Evolutionary conservation across 2,329 filamentous ascomycete genomes (phyloP).

Genomic region (Pezicula rhizophila): DNA sequence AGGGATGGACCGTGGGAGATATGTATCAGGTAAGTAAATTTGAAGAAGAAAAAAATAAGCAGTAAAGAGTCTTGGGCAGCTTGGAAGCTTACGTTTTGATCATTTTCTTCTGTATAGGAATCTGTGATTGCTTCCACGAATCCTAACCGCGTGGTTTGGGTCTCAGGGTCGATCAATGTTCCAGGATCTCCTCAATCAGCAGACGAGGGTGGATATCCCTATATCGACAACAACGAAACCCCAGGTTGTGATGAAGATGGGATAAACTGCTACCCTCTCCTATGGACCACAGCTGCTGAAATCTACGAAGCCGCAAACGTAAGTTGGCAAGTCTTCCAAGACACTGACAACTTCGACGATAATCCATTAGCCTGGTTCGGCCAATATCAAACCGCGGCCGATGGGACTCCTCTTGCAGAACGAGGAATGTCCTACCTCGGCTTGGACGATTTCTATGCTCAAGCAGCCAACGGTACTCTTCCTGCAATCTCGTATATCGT

Average conservation of each 20-base stretch:
- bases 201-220: conserved; percentile 34
- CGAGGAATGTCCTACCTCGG: conserved; percentile 29
- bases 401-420: conserved; percentile 30
- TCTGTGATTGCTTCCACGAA: conserved; percentile 38
- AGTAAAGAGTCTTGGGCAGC: too few species aligned
- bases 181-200: conserved; percentile 35
- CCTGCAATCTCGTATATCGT: conserved; percentile 46
- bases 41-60: not conserved
- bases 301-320: conserved; percentile 36
- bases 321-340: conserved; percentile 41
- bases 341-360: conserved; percentile 41
- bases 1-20: conserved; percentile 47
- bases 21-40: conserved; percentile 42
- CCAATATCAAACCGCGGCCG: conserved; percentile 37
- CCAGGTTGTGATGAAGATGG: conserved; percentile 35
- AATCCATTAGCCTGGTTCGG: conserved; percentile 40
- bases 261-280: conserved; percentile 40
- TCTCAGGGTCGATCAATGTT: conserved; percentile 38
- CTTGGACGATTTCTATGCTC: conserved; percentile 42
- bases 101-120: conserved; percentile 27
- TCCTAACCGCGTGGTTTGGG: conserved; percentile 39
- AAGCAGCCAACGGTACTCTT: conserved; percentile 43
- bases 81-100: not conserved
- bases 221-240: conserved; percentile 39
- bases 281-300: conserved; percentile 40